phyloP scores from a whole-genome alignment of 441 rosid species.

The Brassica balearica region DNA sequence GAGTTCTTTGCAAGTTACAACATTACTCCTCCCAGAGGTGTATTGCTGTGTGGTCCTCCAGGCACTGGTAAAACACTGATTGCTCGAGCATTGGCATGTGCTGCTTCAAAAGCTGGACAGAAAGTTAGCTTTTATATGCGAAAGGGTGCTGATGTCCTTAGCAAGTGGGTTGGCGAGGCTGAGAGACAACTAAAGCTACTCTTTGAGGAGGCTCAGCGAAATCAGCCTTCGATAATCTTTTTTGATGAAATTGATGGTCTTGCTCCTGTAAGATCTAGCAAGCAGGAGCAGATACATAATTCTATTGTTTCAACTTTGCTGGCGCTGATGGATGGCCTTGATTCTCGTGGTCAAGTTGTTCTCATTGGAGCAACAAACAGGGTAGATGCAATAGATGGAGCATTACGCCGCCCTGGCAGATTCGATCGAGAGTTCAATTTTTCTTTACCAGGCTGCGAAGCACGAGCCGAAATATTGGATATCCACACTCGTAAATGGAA shows the following conservation, averaged over 20 bases:
- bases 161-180: conserved; percentile 99
- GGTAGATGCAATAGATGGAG: conserved; percentile 99
- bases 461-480: conserved; percentile 94
- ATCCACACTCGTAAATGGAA: conserved; percentile 99
- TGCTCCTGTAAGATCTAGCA: conserved; percentile 99
- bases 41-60: conserved; percentile 98
- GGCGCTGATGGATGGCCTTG: conserved; percentile 99
- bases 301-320: conserved; percentile 98
- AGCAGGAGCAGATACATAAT: conserved; percentile 99
- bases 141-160: conserved; percentile 99
- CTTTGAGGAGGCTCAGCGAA: conserved; percentile 98
- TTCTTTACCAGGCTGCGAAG: conserved; percentile 98
- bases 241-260: conserved; percentile 99
- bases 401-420: conserved; percentile 99
- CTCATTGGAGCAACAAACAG: conserved; percentile 99
- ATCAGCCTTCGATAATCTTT: conserved; percentile 98
- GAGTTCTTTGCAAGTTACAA: conserved; percentile 97
- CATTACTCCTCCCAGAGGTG: conserved; percentile 99
- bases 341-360: conserved; percentile 99
- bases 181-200: conserved; percentile 97
- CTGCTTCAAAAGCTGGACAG: conserved; percentile 99
- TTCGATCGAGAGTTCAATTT: conserved; percentile 98
- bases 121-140: conserved; percentile 99
- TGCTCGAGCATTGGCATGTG: conserved; percentile 99
- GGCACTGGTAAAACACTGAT: conserved; percentile 99